Base-by-base conservation (phyloP, 768 basidiomycete species). In the Podaxis mareebaensis region DNA sequence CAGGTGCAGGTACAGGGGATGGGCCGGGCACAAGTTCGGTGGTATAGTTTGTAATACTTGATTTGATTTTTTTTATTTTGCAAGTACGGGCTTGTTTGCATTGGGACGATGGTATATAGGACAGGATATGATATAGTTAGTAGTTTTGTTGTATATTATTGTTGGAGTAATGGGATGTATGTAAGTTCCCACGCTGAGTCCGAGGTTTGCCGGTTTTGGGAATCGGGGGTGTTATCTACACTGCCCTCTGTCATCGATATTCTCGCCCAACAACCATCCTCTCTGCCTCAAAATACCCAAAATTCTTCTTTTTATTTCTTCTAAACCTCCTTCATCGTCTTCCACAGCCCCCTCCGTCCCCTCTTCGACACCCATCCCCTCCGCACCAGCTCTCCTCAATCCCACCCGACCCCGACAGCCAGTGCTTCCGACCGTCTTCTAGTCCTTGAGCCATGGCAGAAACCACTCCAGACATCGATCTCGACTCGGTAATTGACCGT, bases 401-500 rank as follows among this genome's bases (percentile, higher is more conserved):
- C 51, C 63, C 53, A 39, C 57, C 63, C 6, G 42, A 60, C 55
- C 57, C 59, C 56, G 42, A 39, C 64, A 55, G 57, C 58, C 58
- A 44, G 58, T 53, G 55, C 38, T 42, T 20, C 61, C 48, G 33
- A 33, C 33, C 60, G 63, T 26, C 49, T 24, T 51, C 26, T 7
- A 61, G 63, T 56, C 53, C 60, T 44, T 51, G 52, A 74, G 71
- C 52, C 61, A 92, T 92, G 91, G 87, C 91, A 73, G 91, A 93
- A 72, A 81, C 88, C 69, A 79, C 86, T 65, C 91, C 90, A 74
- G 96, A 98, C 77, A 96, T 99, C 79, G 96, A 99, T 86, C 87
- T 99, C 66, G 96, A 99, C 84, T 96, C 95, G 77, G 95, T 99
- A 83, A 99, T 99, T 73, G 96, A 98, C 88, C 86, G 95, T 65